Percentiles rank a stretch among this genome's conserved stretches.
Conservation (phyloP, 1,139 yeast genomes). For the Protomyces pachydermus region DNA sequence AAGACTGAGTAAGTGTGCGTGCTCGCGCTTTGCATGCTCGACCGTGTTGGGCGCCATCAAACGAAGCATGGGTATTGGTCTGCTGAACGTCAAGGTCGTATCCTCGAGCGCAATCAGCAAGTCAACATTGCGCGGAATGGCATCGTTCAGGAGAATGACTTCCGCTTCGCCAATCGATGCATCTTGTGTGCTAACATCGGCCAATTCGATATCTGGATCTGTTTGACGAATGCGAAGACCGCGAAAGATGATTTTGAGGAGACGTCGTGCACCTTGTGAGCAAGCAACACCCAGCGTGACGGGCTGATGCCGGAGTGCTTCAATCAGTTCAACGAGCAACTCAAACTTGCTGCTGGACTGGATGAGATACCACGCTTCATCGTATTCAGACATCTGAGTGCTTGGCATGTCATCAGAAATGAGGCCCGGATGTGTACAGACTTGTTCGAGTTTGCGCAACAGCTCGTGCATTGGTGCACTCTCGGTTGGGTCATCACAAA, state of each 20-base stretch:
- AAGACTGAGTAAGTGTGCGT: background rate
- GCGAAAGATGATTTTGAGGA: background rate
- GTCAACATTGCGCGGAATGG: background rate
- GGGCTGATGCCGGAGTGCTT: slow-evolving; percentile 7
- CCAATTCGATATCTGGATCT: background rate
- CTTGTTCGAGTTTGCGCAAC: background rate
- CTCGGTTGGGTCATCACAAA: slow-evolving; percentile 1
- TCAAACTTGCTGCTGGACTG: slow-evolving; percentile 22
- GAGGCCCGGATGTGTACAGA: slow-evolving; percentile 9
- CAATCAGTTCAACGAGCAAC: slow-evolving; percentile 12
- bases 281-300: slow-evolving; percentile 6
- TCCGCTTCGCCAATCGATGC: background rate
- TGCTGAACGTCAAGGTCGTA: background rate
- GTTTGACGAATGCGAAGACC: slow-evolving; percentile 6
- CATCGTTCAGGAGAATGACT: background rate
- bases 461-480: background rate
- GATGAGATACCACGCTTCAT: slow-evolving; percentile 20
- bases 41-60: slow-evolving; percentile 7
- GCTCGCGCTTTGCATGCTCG: slow-evolving; percentile 5
- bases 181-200: background rate
- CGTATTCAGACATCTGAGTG: slow-evolving; percentile 7
- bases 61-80: background rate
- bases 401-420: background rate
- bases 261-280: background rate
- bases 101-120: background rate